Evolutionary conservation across 805 yeast genomes (phyloP).

Genomic region (Wickerhamiella cacticola): DNA sequence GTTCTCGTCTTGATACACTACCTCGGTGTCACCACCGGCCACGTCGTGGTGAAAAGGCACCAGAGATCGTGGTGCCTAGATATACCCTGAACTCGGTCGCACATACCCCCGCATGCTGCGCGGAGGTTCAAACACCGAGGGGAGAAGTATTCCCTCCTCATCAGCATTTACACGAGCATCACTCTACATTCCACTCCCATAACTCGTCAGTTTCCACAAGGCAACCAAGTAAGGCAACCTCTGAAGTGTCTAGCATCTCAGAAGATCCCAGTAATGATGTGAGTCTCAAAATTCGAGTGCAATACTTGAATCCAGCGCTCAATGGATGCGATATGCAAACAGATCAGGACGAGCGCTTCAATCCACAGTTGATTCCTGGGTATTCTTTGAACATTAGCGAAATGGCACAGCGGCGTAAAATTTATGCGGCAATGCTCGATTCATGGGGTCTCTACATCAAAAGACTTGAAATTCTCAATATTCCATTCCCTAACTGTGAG

Average conservation of each 20-base stretch:
- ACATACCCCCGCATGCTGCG: no score
- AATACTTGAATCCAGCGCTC: background rate
- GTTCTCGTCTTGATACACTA: background rate
- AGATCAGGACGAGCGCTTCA: background rate
- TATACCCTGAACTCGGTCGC: background rate
- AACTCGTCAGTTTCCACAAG: background rate
- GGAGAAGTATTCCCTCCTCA: no score
- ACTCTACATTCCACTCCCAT: background rate
- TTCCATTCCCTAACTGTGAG: background rate
- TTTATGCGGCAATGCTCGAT: constrained; percentile 66
- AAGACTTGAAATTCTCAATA: constrained; percentile 61
- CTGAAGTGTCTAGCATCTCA: constrained; percentile 1
- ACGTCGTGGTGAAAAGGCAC: background rate
- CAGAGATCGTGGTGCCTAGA: background rate
- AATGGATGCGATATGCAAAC: background rate
- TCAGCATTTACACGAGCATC: no score
- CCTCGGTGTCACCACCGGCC: background rate
- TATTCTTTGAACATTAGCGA: background rate
- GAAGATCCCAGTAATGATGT: background rate
- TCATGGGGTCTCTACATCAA: constrained; percentile 78
- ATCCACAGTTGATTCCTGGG: background rate
- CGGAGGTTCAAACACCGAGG: no score
- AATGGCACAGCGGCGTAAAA: constrained; percentile 33
- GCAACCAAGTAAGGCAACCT: background rate
- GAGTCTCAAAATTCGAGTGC: background rate